These are phyloP conservation scores for Vaccinium vitisidaea DNA, from an alignment of 148 eudicot species.

Conservation along the genomic window DNA sequence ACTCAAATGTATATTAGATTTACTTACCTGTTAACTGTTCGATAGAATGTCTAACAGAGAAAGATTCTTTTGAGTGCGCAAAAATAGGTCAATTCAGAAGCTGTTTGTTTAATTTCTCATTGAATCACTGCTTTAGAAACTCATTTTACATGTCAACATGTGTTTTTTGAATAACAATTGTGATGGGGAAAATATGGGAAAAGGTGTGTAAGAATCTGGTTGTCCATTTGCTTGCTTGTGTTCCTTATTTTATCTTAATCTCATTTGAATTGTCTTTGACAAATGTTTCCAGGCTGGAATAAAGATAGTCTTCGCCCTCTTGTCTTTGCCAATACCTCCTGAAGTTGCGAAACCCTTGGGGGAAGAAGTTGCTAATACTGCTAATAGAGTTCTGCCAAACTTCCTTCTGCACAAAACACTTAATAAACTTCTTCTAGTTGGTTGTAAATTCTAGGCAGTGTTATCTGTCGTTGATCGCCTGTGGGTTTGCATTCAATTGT, in stretches of 20 bases:
- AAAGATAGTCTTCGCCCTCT: conserved; percentile 45
- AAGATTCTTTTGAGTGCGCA: too few relatives aligned
- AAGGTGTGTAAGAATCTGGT: conserved; percentile 40
- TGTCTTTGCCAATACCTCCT: conserved; percentile 71
- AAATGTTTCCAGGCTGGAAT: conserved; percentile 50
- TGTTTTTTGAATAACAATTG: conserved; percentile 16
- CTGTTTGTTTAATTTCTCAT: too few relatives aligned
- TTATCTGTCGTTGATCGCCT: neutral
- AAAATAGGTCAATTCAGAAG: too few relatives aligned
- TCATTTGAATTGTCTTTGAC: neutral
- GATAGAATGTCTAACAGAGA: too few relatives aligned
- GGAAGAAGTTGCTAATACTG: conserved; percentile 24
- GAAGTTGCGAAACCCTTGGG: conserved; percentile 25
- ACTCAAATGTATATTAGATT: conserved; percentile 7
- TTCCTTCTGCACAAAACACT: conserved; percentile 31
- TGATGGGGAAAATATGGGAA: conserved; percentile 54
- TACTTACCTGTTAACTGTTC: too few relatives aligned
- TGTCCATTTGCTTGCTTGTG: conserved; percentile 2
- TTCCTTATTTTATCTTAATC: neutral
- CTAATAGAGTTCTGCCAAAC: conserved; percentile 20
- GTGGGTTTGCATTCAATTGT: neutral
- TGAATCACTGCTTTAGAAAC: too few relatives aligned
- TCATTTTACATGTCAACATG: too few relatives aligned
- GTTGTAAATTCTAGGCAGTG: conserved; percentile 16
- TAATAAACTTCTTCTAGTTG: conserved; percentile 62